Evolutionary conservation across 2,329 filamentous ascomycete species (phyloP), one percentile per base, ranked within the genome.

Genomic region (Aspergillus udagawae): DNA sequence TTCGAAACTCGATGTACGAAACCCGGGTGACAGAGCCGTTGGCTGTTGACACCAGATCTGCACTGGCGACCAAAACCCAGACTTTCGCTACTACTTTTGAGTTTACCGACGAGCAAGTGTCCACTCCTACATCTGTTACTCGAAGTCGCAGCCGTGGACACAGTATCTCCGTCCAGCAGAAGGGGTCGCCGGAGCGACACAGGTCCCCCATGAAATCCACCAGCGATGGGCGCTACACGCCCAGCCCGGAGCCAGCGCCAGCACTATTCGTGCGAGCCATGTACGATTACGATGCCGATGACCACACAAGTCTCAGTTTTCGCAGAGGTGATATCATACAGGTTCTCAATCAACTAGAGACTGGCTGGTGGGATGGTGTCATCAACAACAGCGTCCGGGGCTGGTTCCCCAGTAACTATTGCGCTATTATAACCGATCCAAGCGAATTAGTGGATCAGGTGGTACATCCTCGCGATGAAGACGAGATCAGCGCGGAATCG

Each of bases 361-460:
- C 92, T 69, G 94, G 94, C 56, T 99, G 94, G 94, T 99, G 94
- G 94, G 94, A 99, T 78, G 94, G 94, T 51, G 91, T 99, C 55
- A 96, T 99, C 73, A 94, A 97, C 70, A 91, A 92, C 58, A 67
- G 58, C 53, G 90, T 96, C 65, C 88, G 94, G 72, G 94, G 94
- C 73, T 99, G 94, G 94, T 99, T 99, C 74, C 94, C 94, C 41
- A 97, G 93, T 81, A 99, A 99, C 75, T 99, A 99, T 78, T 97
- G 94, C 79, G 87, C 91, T 64, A 86, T 94, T 62, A 89, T 97
- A 67, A 84, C 86, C 58, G 87, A 86, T 66, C 83, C 88, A 52
- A 88, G 91, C 65, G 90, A 95, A 61, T 80, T 88, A 29, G 82
- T 84, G 45, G 86, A 90, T 54, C 78, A 82, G 14, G 79, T 80